Evolutionary conservation across 140 eudicot genomes (phyloP).

Genomic region (Ambrosia hybrid): DNA sequence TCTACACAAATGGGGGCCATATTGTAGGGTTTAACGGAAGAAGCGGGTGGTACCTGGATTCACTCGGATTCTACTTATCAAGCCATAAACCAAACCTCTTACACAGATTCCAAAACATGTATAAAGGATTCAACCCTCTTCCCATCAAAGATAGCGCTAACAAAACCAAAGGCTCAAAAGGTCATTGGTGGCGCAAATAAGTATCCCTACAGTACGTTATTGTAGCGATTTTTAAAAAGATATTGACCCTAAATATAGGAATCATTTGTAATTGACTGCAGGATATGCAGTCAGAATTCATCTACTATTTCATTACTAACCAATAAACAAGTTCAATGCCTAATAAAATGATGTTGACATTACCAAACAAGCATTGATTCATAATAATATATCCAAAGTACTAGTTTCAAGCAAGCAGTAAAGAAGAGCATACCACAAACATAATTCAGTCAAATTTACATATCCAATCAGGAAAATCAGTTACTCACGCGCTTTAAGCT

Average conservation of each 20-base stretch:
- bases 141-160: constrained; percentile 7
- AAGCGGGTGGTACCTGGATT: constrained; percentile 68
- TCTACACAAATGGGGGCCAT: constrained; percentile 43
- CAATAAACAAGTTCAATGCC: not conserved
- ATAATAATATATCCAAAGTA: not conserved
- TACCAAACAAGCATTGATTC: not conserved
- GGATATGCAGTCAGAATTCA: too few relatives aligned
- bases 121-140: constrained; percentile 33
- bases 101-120: constrained; percentile 35
- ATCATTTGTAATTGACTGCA: not conserved
- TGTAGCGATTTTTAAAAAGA: not conserved
- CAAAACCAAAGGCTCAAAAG: constrained; percentile 17
- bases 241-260: not conserved
- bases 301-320: not conserved
- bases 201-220: constrained; percentile 2
- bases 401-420: constrained; percentile 1
- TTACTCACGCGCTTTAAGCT: constrained; percentile 90
- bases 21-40: constrained; percentile 49
- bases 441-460: constrained; percentile 28
- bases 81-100: constrained; percentile 27
- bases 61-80: constrained; percentile 50
- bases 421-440: not conserved
- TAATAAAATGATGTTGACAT: too few relatives aligned
- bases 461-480: constrained; percentile 12
- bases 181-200: constrained; percentile 4